Percentiles rank a stretch among this genome's conserved stretches.
These are phyloP conservation scores for Gamsiella multidivaricata DNA, from an alignment of 192 early-diverging fungal genomes.

Conservation along the genomic window DNA sequence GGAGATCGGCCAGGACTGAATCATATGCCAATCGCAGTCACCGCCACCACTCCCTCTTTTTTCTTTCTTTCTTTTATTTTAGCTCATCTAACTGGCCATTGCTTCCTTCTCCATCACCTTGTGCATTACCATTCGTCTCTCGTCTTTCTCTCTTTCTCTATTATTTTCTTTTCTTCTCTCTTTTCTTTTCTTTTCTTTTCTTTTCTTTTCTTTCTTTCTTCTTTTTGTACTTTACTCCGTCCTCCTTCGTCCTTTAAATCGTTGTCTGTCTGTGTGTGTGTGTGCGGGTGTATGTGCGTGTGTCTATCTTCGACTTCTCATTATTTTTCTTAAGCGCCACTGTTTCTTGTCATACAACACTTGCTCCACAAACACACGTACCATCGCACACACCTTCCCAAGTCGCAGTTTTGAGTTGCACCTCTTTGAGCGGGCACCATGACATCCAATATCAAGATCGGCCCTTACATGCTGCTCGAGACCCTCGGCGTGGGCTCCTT, in stretches of 20 bases:
- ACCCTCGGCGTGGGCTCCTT: constrained; percentile 98
- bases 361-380: not conserved
- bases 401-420: not conserved
- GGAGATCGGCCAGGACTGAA: no score
- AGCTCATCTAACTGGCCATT: not conserved
- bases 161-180: not conserved
- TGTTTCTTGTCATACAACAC: not conserved
- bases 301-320: no score
- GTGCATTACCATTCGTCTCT: not conserved
- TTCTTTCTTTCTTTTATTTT: not conserved
- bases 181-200: not conserved
- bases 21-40: constrained; percentile 5
- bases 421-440: constrained; percentile 7
- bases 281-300: no score
- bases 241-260: not conserved
- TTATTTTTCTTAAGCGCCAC: no score
- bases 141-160: not conserved
- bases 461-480: constrained; percentile 93
- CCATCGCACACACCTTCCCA: not conserved
- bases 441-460: constrained; percentile 71
- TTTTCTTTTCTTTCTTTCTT: not conserved
- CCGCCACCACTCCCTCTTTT: not conserved
- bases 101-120: not conserved
- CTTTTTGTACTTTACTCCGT: no score
- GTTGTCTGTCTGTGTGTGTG: no score